Conservation (phyloP, 2,329 filamentous ascomycete genomes). For the Phialocephala subalpina region DNA sequence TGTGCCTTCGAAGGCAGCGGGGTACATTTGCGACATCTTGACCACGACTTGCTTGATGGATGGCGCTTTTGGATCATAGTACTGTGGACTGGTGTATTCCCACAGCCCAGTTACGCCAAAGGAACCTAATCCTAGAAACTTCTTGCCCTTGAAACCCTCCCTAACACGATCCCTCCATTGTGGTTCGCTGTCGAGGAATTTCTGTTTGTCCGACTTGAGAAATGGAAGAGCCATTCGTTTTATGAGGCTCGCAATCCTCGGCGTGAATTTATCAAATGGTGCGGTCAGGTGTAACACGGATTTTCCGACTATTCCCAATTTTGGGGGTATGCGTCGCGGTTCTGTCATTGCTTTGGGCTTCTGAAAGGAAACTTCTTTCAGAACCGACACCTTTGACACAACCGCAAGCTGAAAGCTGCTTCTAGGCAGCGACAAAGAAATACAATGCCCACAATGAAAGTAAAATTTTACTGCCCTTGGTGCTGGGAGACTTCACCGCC, state of each 20-base stretch:
- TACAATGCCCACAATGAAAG: not conserved
- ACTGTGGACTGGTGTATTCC: conserved; percentile 14
- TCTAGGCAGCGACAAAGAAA: not conserved
- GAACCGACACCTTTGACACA: not conserved
- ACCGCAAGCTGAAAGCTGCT: not conserved
- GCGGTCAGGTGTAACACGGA: too few species aligned
- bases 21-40: conserved; percentile 8
- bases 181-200: conserved; percentile 9
- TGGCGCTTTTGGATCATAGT: not conserved
- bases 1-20: not conserved
- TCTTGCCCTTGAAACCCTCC: conserved; percentile 13
- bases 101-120: conserved; percentile 22
- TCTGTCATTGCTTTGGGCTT: not conserved
- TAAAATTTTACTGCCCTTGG: not conserved
- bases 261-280: not conserved
- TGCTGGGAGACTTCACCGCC: not conserved
- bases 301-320: not conserved
- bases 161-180: not conserved
- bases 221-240: not conserved
- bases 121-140: conserved; percentile 20
- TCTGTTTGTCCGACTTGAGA: not conserved
- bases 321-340: not conserved
- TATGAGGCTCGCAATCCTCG: not conserved
- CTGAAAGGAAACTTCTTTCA: not conserved
- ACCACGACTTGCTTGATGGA: conserved; percentile 15